Conservation (phyloP, 352 stramenopile species). For the Globisporangium polare region DNA sequence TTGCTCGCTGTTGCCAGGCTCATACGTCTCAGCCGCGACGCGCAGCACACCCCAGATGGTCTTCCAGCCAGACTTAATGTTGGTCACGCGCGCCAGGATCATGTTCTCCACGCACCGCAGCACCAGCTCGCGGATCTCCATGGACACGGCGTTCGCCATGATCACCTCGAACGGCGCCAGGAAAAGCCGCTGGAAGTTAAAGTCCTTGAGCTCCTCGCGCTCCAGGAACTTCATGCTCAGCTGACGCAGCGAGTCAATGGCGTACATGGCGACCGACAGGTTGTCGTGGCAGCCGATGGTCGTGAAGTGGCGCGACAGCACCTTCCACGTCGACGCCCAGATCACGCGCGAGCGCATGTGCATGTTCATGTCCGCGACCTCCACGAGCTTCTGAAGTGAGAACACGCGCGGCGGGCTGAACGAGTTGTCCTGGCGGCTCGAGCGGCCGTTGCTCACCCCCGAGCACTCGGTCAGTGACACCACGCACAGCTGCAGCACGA, state of each 20-base stretch:
- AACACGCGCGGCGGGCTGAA: constrained; percentile 93
- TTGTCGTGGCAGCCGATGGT: constrained; percentile 96
- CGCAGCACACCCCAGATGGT: constrained; percentile 92
- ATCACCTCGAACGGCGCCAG: constrained; percentile 97
- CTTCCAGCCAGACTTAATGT: constrained; percentile 93
- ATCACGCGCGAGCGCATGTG: constrained; percentile 93
- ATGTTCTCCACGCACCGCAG: constrained; percentile 91
- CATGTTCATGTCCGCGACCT: constrained; percentile 99
- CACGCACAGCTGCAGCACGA: constrained; percentile 87
- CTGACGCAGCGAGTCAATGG: constrained; percentile 98
- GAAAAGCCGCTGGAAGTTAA: constrained; percentile 99
- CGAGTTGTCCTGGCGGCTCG: constrained; percentile 23
- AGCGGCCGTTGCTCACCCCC: constrained; percentile 42
- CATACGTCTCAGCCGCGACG: constrained; percentile 83
- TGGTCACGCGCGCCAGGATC: constrained; percentile 79
- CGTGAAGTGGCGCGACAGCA: constrained; percentile 97
- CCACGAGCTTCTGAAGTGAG: constrained; percentile 98
- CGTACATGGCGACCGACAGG: constrained; percentile 96
- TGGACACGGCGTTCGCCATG: constrained; percentile 79
- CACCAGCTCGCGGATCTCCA: constrained; percentile 89
- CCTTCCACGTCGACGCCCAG: constrained; percentile 98
- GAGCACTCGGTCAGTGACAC: constrained; percentile 91
- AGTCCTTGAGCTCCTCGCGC: constrained; percentile 97
- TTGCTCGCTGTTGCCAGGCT: constrained; percentile 38
- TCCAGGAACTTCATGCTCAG: constrained; percentile 99